Evolutionary conservation across 1,284 basidiomycete species (phyloP), one percentile per base, ranked within the genome.

Genomic region (Malassezia globosa): DNA sequence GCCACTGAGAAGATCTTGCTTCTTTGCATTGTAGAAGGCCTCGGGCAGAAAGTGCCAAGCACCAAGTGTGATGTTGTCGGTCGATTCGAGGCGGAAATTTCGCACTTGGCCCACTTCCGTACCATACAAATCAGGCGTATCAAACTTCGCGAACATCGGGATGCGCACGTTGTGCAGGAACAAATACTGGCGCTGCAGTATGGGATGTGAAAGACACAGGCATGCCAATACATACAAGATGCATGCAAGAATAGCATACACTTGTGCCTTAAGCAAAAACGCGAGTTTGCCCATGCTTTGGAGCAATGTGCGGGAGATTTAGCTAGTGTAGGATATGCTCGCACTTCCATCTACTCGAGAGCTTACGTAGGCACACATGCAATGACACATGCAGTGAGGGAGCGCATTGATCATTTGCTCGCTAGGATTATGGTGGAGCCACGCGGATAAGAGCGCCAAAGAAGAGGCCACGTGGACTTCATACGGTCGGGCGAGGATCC

Each of bases 51-150:
- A 16, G 33, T 46, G 48, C 50, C 49, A 54, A 5, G 39, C 35
- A 5, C 90, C 90, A 24, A 95, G 72, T 0, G 76, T 78, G 53
- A 83, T 78, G 39, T 85, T 83, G 65, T 95, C 90, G 0, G 79
- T 63, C 0, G 87, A 88, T 8, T 74, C 69, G 4, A 94, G 73
- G 42, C 78, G 73, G 21, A 90, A 64, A 61, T 89, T 85, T 33
- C 81, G 73, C 0, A 85, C 82, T 66, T 87, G 89, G 60, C 80
- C 82, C 1, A 86, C 86, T 84, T 61, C 19, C 18, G 54, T 5
- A 4, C 56, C 56, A 25, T 58, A 48, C 14, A 38, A n/a, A 14
- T 55, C 41, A n/a, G 56, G 56, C 29, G 45, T 29, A n/a, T 24
- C 13, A 33, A 45, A 58, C 25, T 54, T 48, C 37, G 33, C 43